Evolutionary conservation across 2,329 filamentous ascomycete species (phyloP).

Genomic region (Fusarium sp.): DNA sequence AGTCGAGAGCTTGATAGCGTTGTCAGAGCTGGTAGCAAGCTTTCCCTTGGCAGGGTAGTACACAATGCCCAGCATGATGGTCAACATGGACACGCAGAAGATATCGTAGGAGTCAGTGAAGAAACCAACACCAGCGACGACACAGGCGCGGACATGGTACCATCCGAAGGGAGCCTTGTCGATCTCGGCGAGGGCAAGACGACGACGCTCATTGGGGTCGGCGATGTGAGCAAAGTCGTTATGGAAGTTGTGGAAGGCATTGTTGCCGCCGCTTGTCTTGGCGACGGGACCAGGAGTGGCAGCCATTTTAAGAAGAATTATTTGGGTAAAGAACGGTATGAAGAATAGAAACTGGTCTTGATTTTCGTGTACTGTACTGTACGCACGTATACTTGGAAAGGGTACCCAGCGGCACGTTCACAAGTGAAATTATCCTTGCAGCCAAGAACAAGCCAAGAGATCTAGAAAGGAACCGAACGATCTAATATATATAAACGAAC

Average conservation of each 20-base stretch:
- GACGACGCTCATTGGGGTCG: constrained; percentile 80
- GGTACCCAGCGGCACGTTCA: constrained; percentile 1
- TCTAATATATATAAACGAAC: constrained; percentile 14
- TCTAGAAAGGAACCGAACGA: background rate
- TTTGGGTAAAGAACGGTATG: background rate
- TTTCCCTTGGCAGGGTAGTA: constrained; percentile 69
- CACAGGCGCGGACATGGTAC: constrained; percentile 81
- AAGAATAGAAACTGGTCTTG: background rate
- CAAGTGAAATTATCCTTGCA: constrained; percentile 16
- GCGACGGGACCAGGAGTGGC: constrained; percentile 20
- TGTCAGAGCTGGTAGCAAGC: constrained; percentile 75
- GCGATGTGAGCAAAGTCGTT: constrained; percentile 72
- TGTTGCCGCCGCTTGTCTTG: constrained; percentile 71
- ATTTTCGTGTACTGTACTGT: background rate
- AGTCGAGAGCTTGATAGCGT: constrained; percentile 85
- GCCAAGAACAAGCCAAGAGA: constrained; percentile 21
- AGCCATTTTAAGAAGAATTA: constrained; percentile 23
- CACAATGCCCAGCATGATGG: constrained; percentile 80
- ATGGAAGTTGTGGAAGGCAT: constrained; percentile 80
- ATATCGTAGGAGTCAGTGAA: constrained; percentile 89
- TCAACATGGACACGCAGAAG: constrained; percentile 79
- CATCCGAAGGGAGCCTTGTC: constrained; percentile 85
- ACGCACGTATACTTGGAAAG: background rate
- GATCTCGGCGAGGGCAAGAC: constrained; percentile 82
- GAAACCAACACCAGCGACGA: constrained; percentile 86